Evolutionary conservation across 352 stramenopile genomes (phyloP), one percentile per base, ranked within the genome.

Genomic region (Thalassiosira oceanica): DNA sequence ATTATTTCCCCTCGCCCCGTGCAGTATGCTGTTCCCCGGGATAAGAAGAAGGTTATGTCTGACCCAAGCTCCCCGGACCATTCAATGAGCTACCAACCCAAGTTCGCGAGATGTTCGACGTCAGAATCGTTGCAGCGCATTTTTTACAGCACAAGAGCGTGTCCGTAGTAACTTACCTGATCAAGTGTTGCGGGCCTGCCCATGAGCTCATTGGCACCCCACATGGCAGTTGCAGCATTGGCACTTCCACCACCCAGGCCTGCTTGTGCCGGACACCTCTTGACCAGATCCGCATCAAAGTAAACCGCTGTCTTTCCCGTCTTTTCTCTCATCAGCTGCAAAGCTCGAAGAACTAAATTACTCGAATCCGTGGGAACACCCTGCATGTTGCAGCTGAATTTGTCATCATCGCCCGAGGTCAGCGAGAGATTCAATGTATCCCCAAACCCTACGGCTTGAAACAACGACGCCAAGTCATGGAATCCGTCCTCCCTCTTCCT

Each of bases 11-110:
- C 90, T 29, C 88, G 68, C n/a, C 90, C 88, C 16, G 90, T 94
- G 58, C 90, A 95, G 54, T 93, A 95, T 11, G 87, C 88, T 2
- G 86, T 94, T 20, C 90, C 90, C 43, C 63, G 61, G 29, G 76
- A 91, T 20, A 95, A 58, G 66, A 95, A 95, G 60, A 95, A 95
- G 1, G 90, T 94, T 37, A 95, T 93, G 49, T 95, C 90, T 54
- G 83, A 92, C 16, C 88, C 88, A 16, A 95, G 65, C 29, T 82
- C 87, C n/a, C 69, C 87, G 33, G 83, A 92, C 89, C 89, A 94
- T 64, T 88, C 71, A 43, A 92, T 81, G 31, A 94, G 85, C 71
- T 94, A 24, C 41, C 15, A 7, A 7, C 18, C 49, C 42, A 16
- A 21, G 20, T 21, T 8, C 15, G n/a, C 15, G 6, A 18, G 24